Base-by-base conservation (phyloP, 805 yeast species). In the Lachancea sp. region DNA sequence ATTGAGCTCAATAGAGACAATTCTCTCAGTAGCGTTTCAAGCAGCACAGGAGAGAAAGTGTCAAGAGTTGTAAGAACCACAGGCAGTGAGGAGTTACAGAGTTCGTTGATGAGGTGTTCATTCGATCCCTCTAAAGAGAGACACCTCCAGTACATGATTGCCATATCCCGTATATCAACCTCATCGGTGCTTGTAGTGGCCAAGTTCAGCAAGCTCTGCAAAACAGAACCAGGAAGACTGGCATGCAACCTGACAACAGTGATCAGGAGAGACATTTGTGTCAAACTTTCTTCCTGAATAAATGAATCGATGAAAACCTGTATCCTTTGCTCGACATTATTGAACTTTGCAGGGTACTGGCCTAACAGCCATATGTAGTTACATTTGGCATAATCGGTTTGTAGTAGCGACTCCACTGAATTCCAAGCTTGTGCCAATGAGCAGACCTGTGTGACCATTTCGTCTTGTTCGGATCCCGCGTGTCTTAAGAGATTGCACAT, bases 1-100 rank as follows among this genome's bases (percentile, higher is more conserved):
- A 92, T 92, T 0, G 97, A 86, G 28, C 96, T 80, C 46, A 92
- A 71, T 7, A 92, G 82, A 2, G 94, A 80, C 41, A 90, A 64
- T 56, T 90, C 95, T n/a, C 67, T 58, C 22, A 90, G 56, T 36
- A 92, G 70, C 46, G 77, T 80, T 30, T 79, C 76, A 42, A 89
- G 70, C 4, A 87, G 69, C 17, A 68, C 70, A 0, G 85, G 81
- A 29, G 86, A 78, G 53, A 89, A 81, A 15, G 71, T 63, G 30
- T 87, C 81, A 22, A 89, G 76, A 2, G 88, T 80, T 2, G 86
- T 73, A 32, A 77, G 74, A 43, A 92, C 76, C 8, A 77, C 75
- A 9, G 96, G 95, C 41, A 84, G 66, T 38, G 83, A 70, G 67
- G 63, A 34, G 47, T 64, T 22, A 60, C 63, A 60, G 51, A 39